Base-by-base conservation (phyloP, 768 basidiomycete species). In the Lactarius deliciosus region DNA sequence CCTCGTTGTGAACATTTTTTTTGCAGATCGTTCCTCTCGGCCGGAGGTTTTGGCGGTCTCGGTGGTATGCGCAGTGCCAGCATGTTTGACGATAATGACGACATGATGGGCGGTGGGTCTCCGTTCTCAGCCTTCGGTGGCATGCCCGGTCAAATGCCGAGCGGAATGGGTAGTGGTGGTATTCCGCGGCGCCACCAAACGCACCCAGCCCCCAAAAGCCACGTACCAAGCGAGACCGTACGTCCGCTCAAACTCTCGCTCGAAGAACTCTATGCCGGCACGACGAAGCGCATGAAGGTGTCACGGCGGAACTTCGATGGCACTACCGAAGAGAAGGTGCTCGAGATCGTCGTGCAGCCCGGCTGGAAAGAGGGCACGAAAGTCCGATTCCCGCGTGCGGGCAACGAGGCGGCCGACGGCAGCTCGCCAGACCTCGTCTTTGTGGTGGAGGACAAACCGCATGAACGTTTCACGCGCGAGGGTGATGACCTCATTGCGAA, bases 351-450 rank as follows among this genome's bases (percentile, higher is more conserved):
- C 40, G 82, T 93, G 28, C 83, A 84, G 69, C 93, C 96, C 0
- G 96, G 96, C 0, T 98, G 95, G 95, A 98, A 98, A 82, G 86
- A 86, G 68, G 96, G 96, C 0, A 98, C 96, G 20, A 97, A 96
- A 79, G 84, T 98, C 66, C 87, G 92, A 50, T 98, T 96, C 77
- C 86, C 91, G 0, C 85, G 85, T 25, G 89, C 92, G 11, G 94
- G 94, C 3, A 95, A 98, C 76, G 94, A 95, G 72, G 81, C 83
- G 60, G 74, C 79, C 15, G 75, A 68, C 40, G 89, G 90, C 13
- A 89, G 89, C 56, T 75, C 90, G 16, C 94, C 95, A 73, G 93
- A 96, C 75, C 83, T 99, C n/a, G 95, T 95, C 38, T 98, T 99
- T 74, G 86, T 96, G 57, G 86, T 97, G n/a, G 96, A 97, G 76